Base-by-base conservation (phyloP, 345 rosid genomes). In the Eucalyptus lansdowneana region DNA sequence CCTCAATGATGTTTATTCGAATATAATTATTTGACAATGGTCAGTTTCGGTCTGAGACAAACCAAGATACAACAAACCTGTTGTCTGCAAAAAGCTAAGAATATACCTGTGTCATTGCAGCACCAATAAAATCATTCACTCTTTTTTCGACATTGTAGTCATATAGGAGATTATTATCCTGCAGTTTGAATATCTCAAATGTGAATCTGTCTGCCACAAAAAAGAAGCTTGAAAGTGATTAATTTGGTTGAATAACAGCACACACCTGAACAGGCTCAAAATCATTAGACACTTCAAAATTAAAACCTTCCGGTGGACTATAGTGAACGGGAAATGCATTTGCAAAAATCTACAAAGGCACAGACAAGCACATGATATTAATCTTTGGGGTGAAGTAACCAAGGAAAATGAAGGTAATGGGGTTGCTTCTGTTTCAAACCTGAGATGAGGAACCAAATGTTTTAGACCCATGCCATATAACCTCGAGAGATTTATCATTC, bases 401-500 rank as follows among this genome's bases (percentile, higher is more conserved):
- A 22, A 27, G 54, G 40, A 88, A 15, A 34, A 56, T 17, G 60
- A 50, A 53, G 31, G 62, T 15, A 88, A 62, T 88, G 45, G 47
- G 87, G 80, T 25, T 19, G 88, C 22, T 83, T 11, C 54, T 58
- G 58, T 51, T 88, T 87, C 54, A 62, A 90, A 96, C 97, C 97
- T 97, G 96, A 89, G 98, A 92, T 80, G 98, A 96, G 89, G 98
- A 94, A 47, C 93, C 97, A 44, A 96, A 96, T 51, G 99, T 97
- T 88, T 94, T 93, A 87, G 98, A 97, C 45, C 99, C 99, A 44
- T 93, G 97, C 98, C 99, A 97, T 91, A 96, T 87, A 72, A 96
- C 96, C 91, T 97, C 97, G 1, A 97, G 96, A 69, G 96, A 91
- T 88, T 95, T 96, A 76, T 94, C 94, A n/a, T 6, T 90, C 92